phyloP scores from a whole-genome alignment of 345 rosid species.

The Moricandia moricandioides region DNA sequence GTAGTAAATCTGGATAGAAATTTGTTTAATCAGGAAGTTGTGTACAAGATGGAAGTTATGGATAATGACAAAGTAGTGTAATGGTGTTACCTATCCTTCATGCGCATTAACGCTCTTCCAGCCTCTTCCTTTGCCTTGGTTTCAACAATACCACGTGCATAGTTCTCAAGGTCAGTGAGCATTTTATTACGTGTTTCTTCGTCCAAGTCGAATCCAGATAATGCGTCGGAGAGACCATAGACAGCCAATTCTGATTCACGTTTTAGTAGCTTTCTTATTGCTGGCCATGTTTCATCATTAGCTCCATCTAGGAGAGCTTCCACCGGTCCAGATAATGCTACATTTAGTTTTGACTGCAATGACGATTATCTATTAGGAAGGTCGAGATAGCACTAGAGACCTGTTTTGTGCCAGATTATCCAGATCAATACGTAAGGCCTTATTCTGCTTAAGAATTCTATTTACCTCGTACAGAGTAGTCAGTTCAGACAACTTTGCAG shows the following conservation, averaged over 20 bases:
- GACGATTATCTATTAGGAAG: slow-evolving; percentile 16
- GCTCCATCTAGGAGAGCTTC: slow-evolving; percentile 95
- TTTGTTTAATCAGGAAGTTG: slow-evolving; percentile 22
- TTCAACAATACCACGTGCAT: slow-evolving; percentile 79
- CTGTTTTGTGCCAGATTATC: not conserved
- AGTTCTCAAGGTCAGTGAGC: slow-evolving; percentile 54
- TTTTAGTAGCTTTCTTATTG: slow-evolving; percentile 72
- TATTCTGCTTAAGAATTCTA: slow-evolving; percentile 6
- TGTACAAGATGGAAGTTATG: slow-evolving; percentile 10
- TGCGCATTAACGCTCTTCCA: slow-evolving; percentile 74
- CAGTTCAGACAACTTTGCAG: slow-evolving; percentile 77
- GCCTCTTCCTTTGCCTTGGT: slow-evolving; percentile 90
- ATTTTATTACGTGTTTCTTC: slow-evolving; percentile 56
- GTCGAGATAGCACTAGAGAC: slow-evolving; percentile 17
- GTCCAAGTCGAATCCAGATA: slow-evolving; percentile 80
- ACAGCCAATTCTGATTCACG: slow-evolving; percentile 71
- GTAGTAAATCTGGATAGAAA: slow-evolving; percentile 67
- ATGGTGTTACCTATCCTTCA: slow-evolving; percentile 82
- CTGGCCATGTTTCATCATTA: slow-evolving; percentile 76
- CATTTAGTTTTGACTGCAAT: slow-evolving; percentile 70
- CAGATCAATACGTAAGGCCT: slow-evolving; percentile 7
- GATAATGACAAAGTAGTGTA: slow-evolving; percentile 20
- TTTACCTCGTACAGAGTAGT: slow-evolving; percentile 74
- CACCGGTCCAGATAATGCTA: slow-evolving; percentile 76
- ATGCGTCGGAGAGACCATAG: slow-evolving; percentile 59